Conservation (phyloP, 352 stramenopile species). For the Phytophthora tentaculata region DNA sequence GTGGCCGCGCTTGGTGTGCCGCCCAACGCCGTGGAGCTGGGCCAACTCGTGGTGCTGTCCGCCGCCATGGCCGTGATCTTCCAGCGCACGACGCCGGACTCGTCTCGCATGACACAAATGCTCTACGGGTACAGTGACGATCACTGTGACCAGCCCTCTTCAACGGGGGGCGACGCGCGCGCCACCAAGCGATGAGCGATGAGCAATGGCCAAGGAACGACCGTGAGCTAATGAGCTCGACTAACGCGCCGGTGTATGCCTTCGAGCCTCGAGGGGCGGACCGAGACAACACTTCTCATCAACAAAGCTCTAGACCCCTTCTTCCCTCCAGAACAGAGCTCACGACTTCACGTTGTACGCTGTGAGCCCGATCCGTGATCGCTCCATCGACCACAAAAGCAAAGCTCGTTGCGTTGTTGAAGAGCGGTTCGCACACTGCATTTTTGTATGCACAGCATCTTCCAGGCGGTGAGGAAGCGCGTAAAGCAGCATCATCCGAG, state of each 20-base stretch:
- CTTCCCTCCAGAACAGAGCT: conserved; percentile 18
- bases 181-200: neutral
- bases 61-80: conserved; percentile 57
- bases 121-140: conserved; percentile 59
- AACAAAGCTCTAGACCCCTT: conserved; percentile 18
- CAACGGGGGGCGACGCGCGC: conserved; percentile 19
- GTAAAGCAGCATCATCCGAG: neutral
- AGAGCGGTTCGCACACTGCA: conserved; percentile 10
- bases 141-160: conserved; percentile 16
- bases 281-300: conserved; percentile 2
- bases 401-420: conserved; percentile 13
- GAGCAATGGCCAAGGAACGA: conserved; percentile 4
- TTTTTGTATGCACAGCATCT: neutral
- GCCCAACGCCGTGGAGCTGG: conserved; percentile 20
- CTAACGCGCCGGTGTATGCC: conserved; percentile 3
- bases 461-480: conserved; percentile 1
- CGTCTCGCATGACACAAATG: conserved; percentile 50
- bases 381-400: conserved; percentile 11
- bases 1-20: conserved; percentile 26
- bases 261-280: conserved; percentile 17
- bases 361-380: conserved; percentile 19
- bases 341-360: conserved; percentile 12
- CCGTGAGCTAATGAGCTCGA: conserved; percentile 27
- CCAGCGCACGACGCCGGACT: conserved; percentile 47
- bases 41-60: conserved; percentile 52